Conservation (phyloP, 2,329 filamentous ascomycete species). For the Didymella keratinophila region DNA sequence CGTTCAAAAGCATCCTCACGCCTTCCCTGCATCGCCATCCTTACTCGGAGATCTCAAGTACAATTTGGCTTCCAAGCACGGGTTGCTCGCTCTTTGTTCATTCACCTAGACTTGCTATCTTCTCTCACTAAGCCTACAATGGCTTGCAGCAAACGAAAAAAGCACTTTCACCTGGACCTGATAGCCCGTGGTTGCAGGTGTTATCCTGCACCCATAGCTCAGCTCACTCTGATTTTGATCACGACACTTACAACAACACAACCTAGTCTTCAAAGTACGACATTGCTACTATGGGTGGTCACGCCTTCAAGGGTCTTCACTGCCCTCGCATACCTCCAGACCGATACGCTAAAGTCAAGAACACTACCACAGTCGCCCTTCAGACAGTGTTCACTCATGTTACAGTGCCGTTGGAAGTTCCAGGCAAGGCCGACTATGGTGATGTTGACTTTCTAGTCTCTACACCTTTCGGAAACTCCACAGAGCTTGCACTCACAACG, state of each 20-base stretch:
- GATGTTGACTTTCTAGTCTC: not conserved
- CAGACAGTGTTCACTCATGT: not conserved
- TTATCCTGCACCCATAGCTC: too few relatives aligned
- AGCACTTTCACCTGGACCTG: not conserved
- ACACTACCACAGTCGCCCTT: not conserved
- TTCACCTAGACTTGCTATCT: not conserved
- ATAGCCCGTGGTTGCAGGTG: too few relatives aligned
- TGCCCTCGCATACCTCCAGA: not conserved
- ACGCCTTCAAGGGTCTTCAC: not conserved
- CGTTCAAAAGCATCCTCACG: not conserved
- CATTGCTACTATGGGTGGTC: not conserved
- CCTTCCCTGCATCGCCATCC: too few relatives aligned
- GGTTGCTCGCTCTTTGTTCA: constrained; percentile 2
- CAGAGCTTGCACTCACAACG: not conserved
- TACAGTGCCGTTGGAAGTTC: not conserved
- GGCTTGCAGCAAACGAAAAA: not conserved
- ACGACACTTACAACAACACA: not conserved
- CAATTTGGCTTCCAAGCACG: too few relatives aligned
- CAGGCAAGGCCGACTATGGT: not conserved
- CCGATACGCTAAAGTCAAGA: not conserved
- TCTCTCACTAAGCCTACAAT: not conserved
- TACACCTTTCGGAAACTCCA: not conserved
- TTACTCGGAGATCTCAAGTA: too few relatives aligned
- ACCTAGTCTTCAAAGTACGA: not conserved
- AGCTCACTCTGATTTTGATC: too few relatives aligned